phyloP scores from a whole-genome alignment of 2,329 filamentous ascomycete genomes.

The Penicillium sp. region DNA sequence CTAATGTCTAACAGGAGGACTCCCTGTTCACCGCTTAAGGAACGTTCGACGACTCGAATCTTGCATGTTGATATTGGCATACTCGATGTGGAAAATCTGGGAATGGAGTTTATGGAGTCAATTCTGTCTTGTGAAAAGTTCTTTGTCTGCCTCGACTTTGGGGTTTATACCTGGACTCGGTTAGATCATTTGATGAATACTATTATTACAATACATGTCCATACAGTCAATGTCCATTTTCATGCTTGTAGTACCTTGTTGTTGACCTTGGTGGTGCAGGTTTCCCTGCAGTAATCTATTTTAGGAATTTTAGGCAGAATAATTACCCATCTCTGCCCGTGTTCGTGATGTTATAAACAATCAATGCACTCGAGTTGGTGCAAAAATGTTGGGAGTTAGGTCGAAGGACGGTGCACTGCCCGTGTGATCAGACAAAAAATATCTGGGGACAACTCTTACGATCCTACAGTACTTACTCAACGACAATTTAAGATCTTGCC shows the following conservation, averaged over 20 bases:
- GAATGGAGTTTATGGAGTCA: constrained; percentile 38
- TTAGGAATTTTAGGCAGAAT: too few relatives aligned
- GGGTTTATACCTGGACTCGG: constrained; percentile 9
- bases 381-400: too few relatives aligned
- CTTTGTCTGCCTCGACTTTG: constrained; percentile 20
- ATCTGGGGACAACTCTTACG: too few relatives aligned
- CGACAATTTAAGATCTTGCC: too few relatives aligned
- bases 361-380: too few relatives aligned
- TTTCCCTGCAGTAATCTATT: too few relatives aligned
- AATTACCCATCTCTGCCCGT: too few relatives aligned
- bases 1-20: constrained; percentile 57
- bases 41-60: constrained; percentile 26
- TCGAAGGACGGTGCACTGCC: too few relatives aligned
- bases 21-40: constrained; percentile 64
- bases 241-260: neutral
- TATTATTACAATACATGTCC: constrained; percentile 2
- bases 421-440: too few relatives aligned
- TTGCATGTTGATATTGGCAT: constrained; percentile 32
- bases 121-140: constrained; percentile 25
- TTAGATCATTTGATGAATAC: constrained; percentile 7
- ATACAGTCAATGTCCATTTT: neutral
- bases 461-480: too few relatives aligned
- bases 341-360: too few relatives aligned
- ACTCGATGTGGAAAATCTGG: constrained; percentile 36
- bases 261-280: too few relatives aligned